These are phyloP conservation scores for Arabidopsis lyrata DNA, from an alignment of 441 rosid species.

Conservation along the genomic window DNA sequence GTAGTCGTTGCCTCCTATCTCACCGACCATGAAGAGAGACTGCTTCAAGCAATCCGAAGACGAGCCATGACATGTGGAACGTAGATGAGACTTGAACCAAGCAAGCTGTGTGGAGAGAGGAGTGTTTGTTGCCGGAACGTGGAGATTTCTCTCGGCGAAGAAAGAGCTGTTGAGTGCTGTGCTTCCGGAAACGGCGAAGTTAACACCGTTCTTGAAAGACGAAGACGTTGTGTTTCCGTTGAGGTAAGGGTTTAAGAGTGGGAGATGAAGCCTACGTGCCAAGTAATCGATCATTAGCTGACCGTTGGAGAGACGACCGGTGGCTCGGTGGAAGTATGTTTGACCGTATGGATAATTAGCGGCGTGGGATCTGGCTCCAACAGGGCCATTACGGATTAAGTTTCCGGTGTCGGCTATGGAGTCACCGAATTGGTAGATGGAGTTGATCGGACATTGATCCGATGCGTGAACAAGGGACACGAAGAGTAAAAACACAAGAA, in stretches of 20 bases:
- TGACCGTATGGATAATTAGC: constrained; percentile 42
- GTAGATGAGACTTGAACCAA: constrained; percentile 45
- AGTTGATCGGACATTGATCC: constrained; percentile 30
- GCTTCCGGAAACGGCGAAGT: constrained; percentile 48
- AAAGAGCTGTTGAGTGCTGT: constrained; percentile 39
- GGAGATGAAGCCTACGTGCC: constrained; percentile 38
- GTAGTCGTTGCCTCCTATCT: constrained; percentile 62
- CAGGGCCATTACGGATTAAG: constrained; percentile 29
- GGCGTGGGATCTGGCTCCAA: constrained; percentile 26
- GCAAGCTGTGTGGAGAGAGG: constrained; percentile 45
- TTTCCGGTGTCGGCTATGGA: constrained; percentile 50
- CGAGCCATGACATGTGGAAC: constrained; percentile 30
- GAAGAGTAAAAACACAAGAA: constrained; percentile 20
- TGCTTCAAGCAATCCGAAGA: constrained; percentile 42
- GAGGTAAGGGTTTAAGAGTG: constrained; percentile 40
- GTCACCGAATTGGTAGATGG: constrained; percentile 49
- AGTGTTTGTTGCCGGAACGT: constrained; percentile 40
- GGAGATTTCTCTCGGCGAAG: constrained; percentile 33
- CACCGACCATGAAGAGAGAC: constrained; percentile 55
- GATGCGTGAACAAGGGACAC: constrained; percentile 25
- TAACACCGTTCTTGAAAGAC: constrained; percentile 42
- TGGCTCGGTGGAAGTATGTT: constrained; percentile 40
- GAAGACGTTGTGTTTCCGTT: constrained; percentile 1
- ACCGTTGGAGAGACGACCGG: constrained; percentile 48
- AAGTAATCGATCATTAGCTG: constrained; percentile 44